Base-by-base conservation (phyloP, 495 filamentous ascomycete genomes). In the Jackrogersella minutella region DNA sequence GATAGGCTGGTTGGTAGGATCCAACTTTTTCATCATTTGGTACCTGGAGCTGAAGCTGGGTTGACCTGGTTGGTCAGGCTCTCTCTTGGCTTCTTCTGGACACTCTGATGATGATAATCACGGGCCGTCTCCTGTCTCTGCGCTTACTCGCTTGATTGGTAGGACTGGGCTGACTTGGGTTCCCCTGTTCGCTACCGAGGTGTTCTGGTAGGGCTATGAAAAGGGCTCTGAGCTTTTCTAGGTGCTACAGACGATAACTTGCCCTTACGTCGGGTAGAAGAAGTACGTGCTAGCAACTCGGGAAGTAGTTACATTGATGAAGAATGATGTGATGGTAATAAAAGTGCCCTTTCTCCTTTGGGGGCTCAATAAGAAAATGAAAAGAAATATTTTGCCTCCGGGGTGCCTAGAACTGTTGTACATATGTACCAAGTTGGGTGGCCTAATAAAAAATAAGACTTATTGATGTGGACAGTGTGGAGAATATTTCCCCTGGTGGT, bases 11-110 rank as follows among this genome's bases (percentile, higher is more conserved):
- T 58, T 69, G 66, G 54, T 30, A 62, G 66, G 66, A 69, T 64
- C 66, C 66, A 53, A 69, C 57, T 69, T 64, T 68, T 58, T 64
- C 56, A 60, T 31, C 59, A 21, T 21, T 39, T 46, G 53, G 53
- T 68, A 63, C 65, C 58, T 69, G 60, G 49, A 69, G 56, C 49
- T 64, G 54, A 54, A 69, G 60, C 24, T 56, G 55, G 54, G 21
- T 63, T 17, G 44, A 44, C 41, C 30, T 51, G 31, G 52, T 62
- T 62, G 53, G 57, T 58, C 52, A 40, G 44, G 51, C 44, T 53
- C 31, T 43, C 56, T 53, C 26, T 7, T 30, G 26, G 26, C 7
- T 30, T 7, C 51, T 31, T 10, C 28, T 17, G 39, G 2, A 5
- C 33, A 34, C 44, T 57, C 44, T 58, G 24, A 53, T 52, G 50